Evolutionary conservation across 768 basidiomycete genomes (phyloP).

Genomic region (Leucosporidium creatinivorum): DNA sequence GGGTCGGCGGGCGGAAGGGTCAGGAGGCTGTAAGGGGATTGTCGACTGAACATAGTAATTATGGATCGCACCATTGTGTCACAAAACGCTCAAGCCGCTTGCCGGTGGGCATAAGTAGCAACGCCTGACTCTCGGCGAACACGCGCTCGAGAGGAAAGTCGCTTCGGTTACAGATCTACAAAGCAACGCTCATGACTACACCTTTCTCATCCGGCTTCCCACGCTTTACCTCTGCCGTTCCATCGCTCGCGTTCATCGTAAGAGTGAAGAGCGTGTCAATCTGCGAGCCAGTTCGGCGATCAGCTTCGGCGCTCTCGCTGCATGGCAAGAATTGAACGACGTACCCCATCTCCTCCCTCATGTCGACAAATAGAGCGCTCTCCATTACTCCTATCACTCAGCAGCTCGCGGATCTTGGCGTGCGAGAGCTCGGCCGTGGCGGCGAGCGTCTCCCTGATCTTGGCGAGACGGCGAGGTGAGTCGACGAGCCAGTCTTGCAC

Average conservation of each 20-base stretch:
- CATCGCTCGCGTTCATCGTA: not conserved
- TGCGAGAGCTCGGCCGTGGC: not conserved
- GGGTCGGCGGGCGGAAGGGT: too few species aligned
- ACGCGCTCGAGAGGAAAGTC: too few species aligned
- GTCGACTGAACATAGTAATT: too few species aligned
- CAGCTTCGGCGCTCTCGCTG: not conserved
- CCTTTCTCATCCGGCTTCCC: conserved; percentile 13
- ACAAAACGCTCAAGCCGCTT: too few species aligned
- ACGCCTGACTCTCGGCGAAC: too few species aligned
- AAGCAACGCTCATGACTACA: not conserved
- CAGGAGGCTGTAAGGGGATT: too few species aligned
- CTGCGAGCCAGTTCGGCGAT: not conserved
- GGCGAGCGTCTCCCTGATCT: not conserved
- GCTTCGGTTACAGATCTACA: not conserved
- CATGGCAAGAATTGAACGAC: too few species aligned
- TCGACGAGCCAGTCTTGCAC: not conserved
- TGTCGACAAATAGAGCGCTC: not conserved
- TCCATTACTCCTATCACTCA: conserved; percentile 4
- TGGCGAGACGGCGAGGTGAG: not conserved
- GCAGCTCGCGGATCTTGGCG: not conserved
- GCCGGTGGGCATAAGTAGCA: too few species aligned
- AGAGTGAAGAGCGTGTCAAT: conserved; percentile 8
- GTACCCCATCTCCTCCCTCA: not conserved
- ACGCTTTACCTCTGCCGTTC: conserved; percentile 5
- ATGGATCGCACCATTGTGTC: too few species aligned